A percentile compares a stretch with the other conserved stretches of the same genome.
Evolutionary conservation across 176 grass and related monocot genomes (phyloP).

Genomic region (Cenchrus fungigraminus): DNA sequence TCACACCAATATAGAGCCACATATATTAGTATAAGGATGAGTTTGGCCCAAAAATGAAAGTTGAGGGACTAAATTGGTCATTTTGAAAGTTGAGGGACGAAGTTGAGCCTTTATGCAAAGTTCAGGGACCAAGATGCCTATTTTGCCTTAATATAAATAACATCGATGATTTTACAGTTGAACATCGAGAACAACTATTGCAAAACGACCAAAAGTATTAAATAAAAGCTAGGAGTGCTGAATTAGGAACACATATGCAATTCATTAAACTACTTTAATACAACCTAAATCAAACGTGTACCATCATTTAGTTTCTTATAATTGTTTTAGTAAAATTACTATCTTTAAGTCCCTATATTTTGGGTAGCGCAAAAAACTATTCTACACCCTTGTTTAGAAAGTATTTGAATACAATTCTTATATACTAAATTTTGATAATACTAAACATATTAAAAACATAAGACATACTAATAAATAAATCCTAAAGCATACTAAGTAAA

Average conservation of each 20-base stretch:
- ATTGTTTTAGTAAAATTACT: not conserved
- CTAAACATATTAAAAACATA: not conserved
- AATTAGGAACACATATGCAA: not conserved
- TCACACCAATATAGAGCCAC: no score
- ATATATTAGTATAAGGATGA: no score
- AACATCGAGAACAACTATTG: no score
- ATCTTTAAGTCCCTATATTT: not conserved
- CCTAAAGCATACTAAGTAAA: not conserved
- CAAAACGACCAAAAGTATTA: not conserved
- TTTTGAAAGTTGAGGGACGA: no score
- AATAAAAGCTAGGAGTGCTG: not conserved
- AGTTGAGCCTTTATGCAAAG: no score
- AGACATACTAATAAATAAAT: not conserved
- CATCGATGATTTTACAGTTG: not conserved
- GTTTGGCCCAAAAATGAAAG: no score
- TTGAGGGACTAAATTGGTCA: no score
- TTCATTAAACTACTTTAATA: not conserved
- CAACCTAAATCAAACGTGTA: not conserved
- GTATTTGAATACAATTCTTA: not conserved
- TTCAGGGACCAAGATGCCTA: no score
- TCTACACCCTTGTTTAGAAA: not conserved
- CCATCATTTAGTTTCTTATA: not conserved
- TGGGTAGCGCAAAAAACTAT: not conserved
- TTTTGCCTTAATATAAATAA: no score
- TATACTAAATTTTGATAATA: not conserved